Conservation (phyloP, 805 yeast genomes). For the Saccharomycopsis sp. region DNA sequence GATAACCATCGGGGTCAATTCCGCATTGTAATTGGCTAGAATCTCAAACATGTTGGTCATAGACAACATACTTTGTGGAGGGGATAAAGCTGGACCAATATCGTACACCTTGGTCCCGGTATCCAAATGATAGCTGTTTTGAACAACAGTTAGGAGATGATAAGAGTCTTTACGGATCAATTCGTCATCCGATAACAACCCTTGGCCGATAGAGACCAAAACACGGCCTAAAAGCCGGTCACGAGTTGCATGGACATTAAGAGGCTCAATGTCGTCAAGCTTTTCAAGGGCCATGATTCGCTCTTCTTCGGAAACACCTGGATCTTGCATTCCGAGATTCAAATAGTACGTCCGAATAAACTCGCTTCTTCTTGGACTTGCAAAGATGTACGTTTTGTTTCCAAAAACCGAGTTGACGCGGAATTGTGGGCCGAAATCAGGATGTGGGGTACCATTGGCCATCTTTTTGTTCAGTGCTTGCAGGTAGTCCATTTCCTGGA, state of each 20-base stretch:
- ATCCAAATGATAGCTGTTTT: slow-evolving; percentile 51
- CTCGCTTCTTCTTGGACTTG: slow-evolving; percentile 5
- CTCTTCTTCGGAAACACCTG: slow-evolving; percentile 5
- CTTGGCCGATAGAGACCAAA: slow-evolving; percentile 59
- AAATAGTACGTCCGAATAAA: slow-evolving; percentile 13
- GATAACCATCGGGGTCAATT: slow-evolving; percentile 52
- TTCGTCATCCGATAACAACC: slow-evolving; percentile 53
- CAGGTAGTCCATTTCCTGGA: slow-evolving; percentile 7
- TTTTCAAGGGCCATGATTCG: slow-evolving; percentile 1
- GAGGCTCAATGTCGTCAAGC: too few relatives aligned
- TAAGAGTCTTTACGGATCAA: slow-evolving; percentile 60
- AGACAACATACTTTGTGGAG: slow-evolving; percentile 12
- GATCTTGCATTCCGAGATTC: slow-evolving; percentile 6
- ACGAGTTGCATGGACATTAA: slow-evolving; percentile 17
- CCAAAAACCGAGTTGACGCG: background rate
- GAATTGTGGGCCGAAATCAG: background rate
- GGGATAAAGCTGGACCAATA: slow-evolving; percentile 13
- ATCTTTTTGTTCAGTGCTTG: too few relatives aligned
- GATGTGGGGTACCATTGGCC: background rate
- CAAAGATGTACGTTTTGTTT: slow-evolving; percentile 5
- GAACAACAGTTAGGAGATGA: slow-evolving; percentile 53
- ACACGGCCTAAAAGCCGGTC: slow-evolving; percentile 52
- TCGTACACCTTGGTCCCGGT: slow-evolving; percentile 44
- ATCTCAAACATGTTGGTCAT: slow-evolving; percentile 38
- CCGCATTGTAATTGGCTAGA: slow-evolving; percentile 52